Evolutionary conservation across 805 yeast species (phyloP), one percentile per base, ranked within the genome.

Genomic region (Kodamaea fukazawae): DNA sequence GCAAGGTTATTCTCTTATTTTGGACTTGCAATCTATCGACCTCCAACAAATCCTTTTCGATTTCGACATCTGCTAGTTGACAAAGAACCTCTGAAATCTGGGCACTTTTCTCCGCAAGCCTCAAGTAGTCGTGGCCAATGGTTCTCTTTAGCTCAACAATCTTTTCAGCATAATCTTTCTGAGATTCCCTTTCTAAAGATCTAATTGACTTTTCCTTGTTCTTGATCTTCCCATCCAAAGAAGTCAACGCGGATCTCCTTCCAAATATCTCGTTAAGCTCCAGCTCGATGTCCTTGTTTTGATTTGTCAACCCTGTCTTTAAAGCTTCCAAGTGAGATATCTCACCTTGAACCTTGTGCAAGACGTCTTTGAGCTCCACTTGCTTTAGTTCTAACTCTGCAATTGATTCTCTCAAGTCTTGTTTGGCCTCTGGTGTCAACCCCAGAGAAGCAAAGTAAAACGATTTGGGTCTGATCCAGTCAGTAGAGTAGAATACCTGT

Each of bases 401-500:
- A 10, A 57, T 43, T 13, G 48, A 30, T 10, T 40, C 25, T 14
- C 39, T 23, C n/a, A 33, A 38, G 20, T 43, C 43, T 10, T 40
- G 44, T 36, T 51, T 54, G 9, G 51, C 53, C 38, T 57, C 55
- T 39, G 54, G 54, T 0, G 70, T 54, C 14, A 67, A 49, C 2
- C 72, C 71, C 20, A 53, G 45, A 2, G 54, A 44, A 2, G 67
- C 55, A 59, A 68, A 60, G 15, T 58, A 57, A 22, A 51, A 53
- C 1, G 70, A 55, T 3, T 50, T 42, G 4, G 53, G 48, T 14
- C 23, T 29, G 13, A 65, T 53, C 50, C 54, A 49, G 47, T 70
- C 63, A 39, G 77, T 57, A 30, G 61, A 40, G 71, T 70, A 54
- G 36, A 74, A 67, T 2, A 71, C 61, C 51, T 80, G 86, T 46